A percentile compares a stretch with the other conserved stretches of the same genome.
Evolutionary conservation across 352 stramenopile species (phyloP).

Genomic region (Sclerospora graminicola): DNA sequence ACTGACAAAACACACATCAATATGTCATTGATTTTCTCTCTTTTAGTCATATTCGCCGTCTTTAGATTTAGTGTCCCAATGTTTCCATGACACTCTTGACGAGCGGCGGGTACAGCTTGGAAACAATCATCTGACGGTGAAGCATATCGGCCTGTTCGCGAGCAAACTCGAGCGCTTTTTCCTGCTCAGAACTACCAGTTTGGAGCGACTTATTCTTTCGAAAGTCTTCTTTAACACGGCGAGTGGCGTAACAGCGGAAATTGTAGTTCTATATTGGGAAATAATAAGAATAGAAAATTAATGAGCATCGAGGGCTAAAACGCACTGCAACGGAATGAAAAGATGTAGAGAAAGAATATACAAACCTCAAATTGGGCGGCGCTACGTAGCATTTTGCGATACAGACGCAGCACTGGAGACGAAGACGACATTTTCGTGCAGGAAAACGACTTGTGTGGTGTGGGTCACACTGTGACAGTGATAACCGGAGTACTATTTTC

Average conservation of each 20-base stretch:
- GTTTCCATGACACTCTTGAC: constrained; percentile 64
- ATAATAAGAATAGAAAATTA: too few relatives aligned
- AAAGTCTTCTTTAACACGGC: constrained; percentile 67
- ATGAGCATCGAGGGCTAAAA: too few relatives aligned
- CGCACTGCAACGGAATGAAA: not conserved
- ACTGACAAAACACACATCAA: not conserved
- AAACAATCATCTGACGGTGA: constrained; percentile 51
- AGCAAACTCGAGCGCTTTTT: constrained; percentile 33
- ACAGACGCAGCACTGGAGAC: constrained; percentile 36
- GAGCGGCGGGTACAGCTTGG: constrained; percentile 55
- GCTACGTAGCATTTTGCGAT: constrained; percentile 47
- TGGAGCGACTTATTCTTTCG: constrained; percentile 46
- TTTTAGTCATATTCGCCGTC: too few relatives aligned
- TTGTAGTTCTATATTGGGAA: constrained; percentile 82
- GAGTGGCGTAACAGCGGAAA: constrained; percentile 54
- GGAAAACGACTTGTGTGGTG: too few relatives aligned
- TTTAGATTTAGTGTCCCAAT: constrained; percentile 6
- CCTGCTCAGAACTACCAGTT: constrained; percentile 33
- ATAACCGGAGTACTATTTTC: too few relatives aligned
- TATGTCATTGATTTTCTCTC: too few relatives aligned
- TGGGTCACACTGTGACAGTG: too few relatives aligned
- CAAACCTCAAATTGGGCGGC: constrained; percentile 45
- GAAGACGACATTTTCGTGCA: constrained; percentile 16
- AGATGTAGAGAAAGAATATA: not conserved
- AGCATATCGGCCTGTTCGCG: constrained; percentile 42